Evolutionary conservation across 139 green algal species (phyloP), one percentile per base, ranked within the genome.

Genomic region (Tetradesmus lagerheimii): DNA sequence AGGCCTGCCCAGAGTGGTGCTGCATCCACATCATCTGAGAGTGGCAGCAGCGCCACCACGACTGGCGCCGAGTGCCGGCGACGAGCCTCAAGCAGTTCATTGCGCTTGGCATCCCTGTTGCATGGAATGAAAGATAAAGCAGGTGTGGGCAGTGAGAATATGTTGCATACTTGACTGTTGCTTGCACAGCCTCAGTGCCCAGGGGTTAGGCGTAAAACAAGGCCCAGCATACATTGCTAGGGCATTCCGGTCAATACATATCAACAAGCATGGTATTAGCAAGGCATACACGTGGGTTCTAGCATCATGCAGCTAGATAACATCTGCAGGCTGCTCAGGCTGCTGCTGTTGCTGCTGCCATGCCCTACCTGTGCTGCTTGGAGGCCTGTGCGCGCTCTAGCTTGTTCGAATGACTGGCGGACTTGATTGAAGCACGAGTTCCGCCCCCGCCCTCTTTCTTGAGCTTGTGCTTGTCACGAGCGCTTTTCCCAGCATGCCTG

Each of bases 1-100:
- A 95, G 90, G 62, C 62, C 53, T 18, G 62, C 25, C 92, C 91
- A 97, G 9, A 96, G 86, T 0, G n/a, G 37, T 4, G 38, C 11
- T 62, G 93, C 89, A 67, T 97, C 91, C 34, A 95, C 93, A 0
- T 91, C 86, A 78, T 85, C 76, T 39, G 94, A 96, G 1, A 98
- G 87, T 0, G 96, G 96, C 77, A 98, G 93, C 74, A 98, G 35
- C 0, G 91, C 93, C 16, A 98, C 94, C 14, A 98, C 93, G 0
- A 94, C 47, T 0, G 96, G 96, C 8, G 95, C 91, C 8, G 53
- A 90, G 12, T 53, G 80, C 23, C 83, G 86, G 1, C 96, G 92
- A 41, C 92, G 92, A 35, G 88, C 71, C 16, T 95, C 92, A 35
- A 97, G 79, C 27, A 95, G 80, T 89, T 97, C 92, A 37, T 92